Base-by-base conservation (phyloP, 2,329 filamentous ascomycete species). In the Diaporthe eres region DNA sequence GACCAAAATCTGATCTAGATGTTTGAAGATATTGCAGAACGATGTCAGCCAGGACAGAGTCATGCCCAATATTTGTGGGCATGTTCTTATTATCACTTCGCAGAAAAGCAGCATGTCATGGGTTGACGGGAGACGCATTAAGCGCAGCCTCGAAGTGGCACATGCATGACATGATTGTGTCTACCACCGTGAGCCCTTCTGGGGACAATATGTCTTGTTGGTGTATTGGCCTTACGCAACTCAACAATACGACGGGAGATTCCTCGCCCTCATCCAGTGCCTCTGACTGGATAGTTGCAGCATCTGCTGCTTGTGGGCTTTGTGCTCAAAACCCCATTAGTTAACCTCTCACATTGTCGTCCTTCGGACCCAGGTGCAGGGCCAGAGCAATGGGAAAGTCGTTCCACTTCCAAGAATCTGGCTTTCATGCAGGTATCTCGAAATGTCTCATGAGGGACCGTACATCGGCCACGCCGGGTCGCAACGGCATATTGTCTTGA, bases 121-220 rank as follows among this genome's bases (percentile, higher is more conserved):
- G 19, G 28, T 22, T 19, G 28, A 67, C 19, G 9, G 19, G 19
- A 25, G 37, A 34, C 28, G 22, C 19, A n/a, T 53, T 22, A 34
- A 34, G n/a, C 22, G 13, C 61, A 57, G 51, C 31, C 28, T 53
- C 4, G 7, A 51, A 42, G 47, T 34, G 65, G 10, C 49, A 15
- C 42, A 15, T 3, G 19, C 25, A 25, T 58, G 37, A 8, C 51
- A 44, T 10, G 2, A 42, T 53, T 39, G 65, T 44, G 22, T 44
- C 34, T 22, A 13, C 31, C 19, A 44, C 4, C 22, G 25, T 12
- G 37, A 31, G 39, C 51, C 25, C 7, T 15, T 49, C 53, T 25
- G 68, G 37, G 7, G 7, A 49, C 57, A 61, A 47, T n/a, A 6
- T 15, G 53, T 71, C 68, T 53, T 60, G 68, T 71, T 60, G 39